Percentiles rank a stretch among this genome's conserved stretches.
phyloP scores from a whole-genome alignment of 2,329 filamentous ascomycete genomes.

The Ambrosiella xylebori region DNA sequence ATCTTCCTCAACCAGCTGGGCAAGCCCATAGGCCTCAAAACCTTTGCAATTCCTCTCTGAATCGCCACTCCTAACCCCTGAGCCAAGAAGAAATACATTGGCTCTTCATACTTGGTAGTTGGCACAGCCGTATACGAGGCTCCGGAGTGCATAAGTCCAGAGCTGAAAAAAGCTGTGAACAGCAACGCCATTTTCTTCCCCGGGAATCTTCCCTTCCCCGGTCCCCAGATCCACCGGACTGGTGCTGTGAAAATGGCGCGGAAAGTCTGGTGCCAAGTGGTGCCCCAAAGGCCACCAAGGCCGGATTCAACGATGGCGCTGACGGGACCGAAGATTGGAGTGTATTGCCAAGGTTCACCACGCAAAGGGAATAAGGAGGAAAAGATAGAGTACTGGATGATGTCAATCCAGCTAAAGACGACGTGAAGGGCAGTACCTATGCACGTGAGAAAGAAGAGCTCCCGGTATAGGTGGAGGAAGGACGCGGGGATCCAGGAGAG shows the following conservation, averaged over 20 bases:
- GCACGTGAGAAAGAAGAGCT: slow-evolving; percentile 35
- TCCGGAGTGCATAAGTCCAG: slow-evolving; percentile 50
- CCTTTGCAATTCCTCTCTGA: slow-evolving; percentile 28
- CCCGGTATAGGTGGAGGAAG: slow-evolving; percentile 37
- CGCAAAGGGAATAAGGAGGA: slow-evolving; percentile 34
- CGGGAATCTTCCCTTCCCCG: slow-evolving; percentile 19
- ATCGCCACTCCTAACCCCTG: slow-evolving; percentile 48
- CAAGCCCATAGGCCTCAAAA: slow-evolving; percentile 16
- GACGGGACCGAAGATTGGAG: slow-evolving; percentile 36
- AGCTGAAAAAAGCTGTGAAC: slow-evolving; percentile 43
- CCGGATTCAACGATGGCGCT: slow-evolving; percentile 47
- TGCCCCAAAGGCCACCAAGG: slow-evolving; percentile 65
- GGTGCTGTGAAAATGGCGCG: slow-evolving; percentile 53
- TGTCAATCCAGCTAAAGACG: slow-evolving; percentile 41
- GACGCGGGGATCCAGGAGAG: slow-evolving; percentile 25
- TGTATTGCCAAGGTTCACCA: slow-evolving; percentile 34
- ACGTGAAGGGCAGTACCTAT: slow-evolving; percentile 44
- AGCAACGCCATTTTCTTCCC: slow-evolving; percentile 18
- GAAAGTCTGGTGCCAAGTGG: slow-evolving; percentile 85
- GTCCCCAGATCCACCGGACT: slow-evolving; percentile 27
- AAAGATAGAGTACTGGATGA: slow-evolving; percentile 35
- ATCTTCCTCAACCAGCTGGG: slow-evolving; percentile 30
- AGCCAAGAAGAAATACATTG: slow-evolving; percentile 53
- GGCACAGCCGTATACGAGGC: slow-evolving; percentile 53
- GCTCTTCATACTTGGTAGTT: slow-evolving; percentile 29